These are phyloP conservation scores for Salvia hispanica DNA, from an alignment of 257 asterid species.

Conservation along the genomic window DNA sequence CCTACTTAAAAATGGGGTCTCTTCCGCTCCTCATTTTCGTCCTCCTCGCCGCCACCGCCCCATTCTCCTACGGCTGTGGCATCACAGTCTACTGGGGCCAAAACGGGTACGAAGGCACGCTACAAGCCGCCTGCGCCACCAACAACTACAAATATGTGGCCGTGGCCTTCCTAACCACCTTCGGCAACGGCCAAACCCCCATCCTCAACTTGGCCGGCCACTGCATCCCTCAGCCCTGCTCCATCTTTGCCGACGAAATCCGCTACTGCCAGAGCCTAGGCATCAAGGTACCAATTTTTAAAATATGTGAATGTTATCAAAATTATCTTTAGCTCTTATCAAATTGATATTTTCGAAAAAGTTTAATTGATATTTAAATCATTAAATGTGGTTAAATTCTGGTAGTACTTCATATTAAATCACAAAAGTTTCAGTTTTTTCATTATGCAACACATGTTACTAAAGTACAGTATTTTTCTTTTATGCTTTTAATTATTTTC, in stretches of 20 bases:
- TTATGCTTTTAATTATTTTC: no score
- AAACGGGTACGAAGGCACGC: constrained; percentile 47
- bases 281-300: no score
- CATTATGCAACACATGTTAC: no score
- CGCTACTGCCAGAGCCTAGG: constrained; percentile 37
- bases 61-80: constrained; percentile 39
- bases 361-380: no score
- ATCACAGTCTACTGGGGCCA: constrained; percentile 73
- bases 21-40: constrained; percentile 19
- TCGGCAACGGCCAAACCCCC: constrained; percentile 48
- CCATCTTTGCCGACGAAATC: constrained; percentile 28
- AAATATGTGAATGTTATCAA: no score
- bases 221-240: constrained; percentile 19
- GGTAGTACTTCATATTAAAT: no score
- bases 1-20: constrained; percentile 11
- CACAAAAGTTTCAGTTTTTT: no score
- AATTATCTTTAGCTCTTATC: no score
- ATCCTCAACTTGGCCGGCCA: constrained; percentile 36
- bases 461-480: no score
- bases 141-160: constrained; percentile 45
- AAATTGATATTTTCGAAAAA: no score
- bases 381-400: no score
- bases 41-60: neutral
- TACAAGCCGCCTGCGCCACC: constrained; percentile 46
- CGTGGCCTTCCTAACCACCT: constrained; percentile 45